Conservation (phyloP, 1,284 basidiomycete species). For the Puccinia brachypodii region DNA sequence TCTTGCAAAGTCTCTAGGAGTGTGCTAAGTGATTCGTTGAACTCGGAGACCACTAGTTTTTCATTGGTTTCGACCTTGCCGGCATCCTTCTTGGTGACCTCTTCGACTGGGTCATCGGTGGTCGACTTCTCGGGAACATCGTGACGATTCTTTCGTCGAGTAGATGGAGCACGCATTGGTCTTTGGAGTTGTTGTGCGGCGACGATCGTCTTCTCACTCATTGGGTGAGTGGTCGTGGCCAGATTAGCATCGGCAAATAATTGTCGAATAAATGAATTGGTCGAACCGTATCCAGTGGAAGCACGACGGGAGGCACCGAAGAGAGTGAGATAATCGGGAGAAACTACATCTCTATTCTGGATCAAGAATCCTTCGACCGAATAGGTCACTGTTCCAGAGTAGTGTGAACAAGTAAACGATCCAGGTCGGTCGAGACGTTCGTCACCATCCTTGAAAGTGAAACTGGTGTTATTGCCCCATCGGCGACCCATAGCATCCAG, state of each 20-base stretch:
- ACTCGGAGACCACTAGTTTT: slow-evolving; percentile 78
- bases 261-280: slow-evolving; percentile 85
- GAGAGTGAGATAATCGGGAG: slow-evolving; percentile 87
- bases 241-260: slow-evolving; percentile 85
- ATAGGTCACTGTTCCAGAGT: slow-evolving; percentile 85
- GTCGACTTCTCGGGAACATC: slow-evolving; percentile 59
- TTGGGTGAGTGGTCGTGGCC: slow-evolving; percentile 82
- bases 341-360: slow-evolving; percentile 82
- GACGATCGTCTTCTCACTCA: slow-evolving; percentile 90
- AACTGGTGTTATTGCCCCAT: slow-evolving; percentile 88
- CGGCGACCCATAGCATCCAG: slow-evolving; percentile 89
- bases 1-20: slow-evolving; percentile 86
- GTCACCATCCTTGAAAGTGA: slow-evolving; percentile 67
- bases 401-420: slow-evolving; percentile 90
- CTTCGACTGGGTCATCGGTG: slow-evolving; percentile 54
- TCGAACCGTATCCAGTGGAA: slow-evolving; percentile 65
- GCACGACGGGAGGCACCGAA: slow-evolving; percentile 63
- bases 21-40: slow-evolving; percentile 76
- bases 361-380: slow-evolving; percentile 85
- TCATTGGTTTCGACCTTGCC: slow-evolving; percentile 54
- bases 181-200: slow-evolving; percentile 87
- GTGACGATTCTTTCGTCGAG: slow-evolving; percentile 68
- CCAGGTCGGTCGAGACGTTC: slow-evolving; percentile 70
- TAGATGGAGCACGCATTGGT: slow-evolving; percentile 88
- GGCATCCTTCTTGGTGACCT: slow-evolving; percentile 51